Evolutionary conservation across 2,329 filamentous ascomycete genomes (phyloP), one percentile per base, ranked within the genome.

Genomic region (Calonectria hongkongensis): DNA sequence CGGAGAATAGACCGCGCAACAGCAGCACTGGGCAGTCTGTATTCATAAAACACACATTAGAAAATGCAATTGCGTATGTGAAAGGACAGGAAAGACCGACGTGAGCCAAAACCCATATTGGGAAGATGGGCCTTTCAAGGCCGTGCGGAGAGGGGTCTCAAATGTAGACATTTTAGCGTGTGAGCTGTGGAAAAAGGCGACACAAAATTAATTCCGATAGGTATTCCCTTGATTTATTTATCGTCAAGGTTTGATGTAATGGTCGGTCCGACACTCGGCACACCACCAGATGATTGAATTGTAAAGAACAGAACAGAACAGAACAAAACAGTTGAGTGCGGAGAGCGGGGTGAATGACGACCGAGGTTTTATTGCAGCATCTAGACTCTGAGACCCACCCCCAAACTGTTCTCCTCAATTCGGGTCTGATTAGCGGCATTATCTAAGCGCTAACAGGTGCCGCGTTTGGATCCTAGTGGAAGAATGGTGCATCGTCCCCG

Each of bases 41-140:
- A 62, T 18, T 12, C 21, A 30, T 12, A 27, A 56, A 41, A 43
- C 3, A 21, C 21, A 27, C 41, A 33, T 60, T 39, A 60, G 15
- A 33, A 21, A 36, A n/a, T 27, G 9, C 36, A 10, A 51, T 64
- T 21, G 16, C 25, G 4, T 8, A 16, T 25, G 30, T 33, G 36
- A n/a, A 48, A 18, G 15, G 3, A 18, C 16, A 6, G 28, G 41
- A 21, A 41, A 60, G 7, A 71, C 63, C 39, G 12, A 71, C 69
- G 69, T 71, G 54, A 71, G 69, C 69, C 69, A 71, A 27, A 71
- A 71, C 4, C 69, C 69, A 47, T 45, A 67, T 15, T 66, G 62
- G 6, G 69, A 15, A 15, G 51, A n/a, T 28, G 28, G 30, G 41
- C 33, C 39, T 6, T 51, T 9, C 18, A 71, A 36, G 36, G 51